phyloP scores from a whole-genome alignment of 177 flowering plant species.

The Vitis hybrid region DNA sequence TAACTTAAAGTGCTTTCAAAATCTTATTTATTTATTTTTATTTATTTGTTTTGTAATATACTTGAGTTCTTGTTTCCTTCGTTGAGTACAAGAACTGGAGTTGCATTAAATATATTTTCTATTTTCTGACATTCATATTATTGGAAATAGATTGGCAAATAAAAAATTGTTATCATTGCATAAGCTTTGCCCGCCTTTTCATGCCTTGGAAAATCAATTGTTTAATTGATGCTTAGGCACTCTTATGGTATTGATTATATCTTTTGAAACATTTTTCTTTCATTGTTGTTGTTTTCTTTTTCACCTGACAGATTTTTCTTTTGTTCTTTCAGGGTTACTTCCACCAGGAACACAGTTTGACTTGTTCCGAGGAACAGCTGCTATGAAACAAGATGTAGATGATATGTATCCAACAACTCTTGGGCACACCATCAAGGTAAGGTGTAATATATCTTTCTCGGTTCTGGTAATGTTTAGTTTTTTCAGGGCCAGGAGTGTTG shows the following conservation, averaged over 20 bases:
- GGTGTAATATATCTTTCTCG: neutral
- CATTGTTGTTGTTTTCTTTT: neutral
- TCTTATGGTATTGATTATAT: neutral
- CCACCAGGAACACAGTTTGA: slow-evolving; percentile 99
- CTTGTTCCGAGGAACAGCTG: slow-evolving; percentile 96
- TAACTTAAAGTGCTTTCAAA: too few relatives aligned
- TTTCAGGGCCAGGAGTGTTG: neutral
- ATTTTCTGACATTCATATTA: too few relatives aligned
- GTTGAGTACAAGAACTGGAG: too few relatives aligned
- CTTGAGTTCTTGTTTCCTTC: too few relatives aligned
- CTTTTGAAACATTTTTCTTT: neutral
- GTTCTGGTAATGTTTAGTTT: neutral
- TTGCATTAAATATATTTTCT: too few relatives aligned
- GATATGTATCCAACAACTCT: slow-evolving; percentile 88
- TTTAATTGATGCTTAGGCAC: too few relatives aligned
- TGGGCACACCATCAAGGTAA: slow-evolving; percentile 83
- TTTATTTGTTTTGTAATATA: too few relatives aligned
- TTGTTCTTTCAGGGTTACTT: slow-evolving; percentile 72
- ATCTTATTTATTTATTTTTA: too few relatives aligned
- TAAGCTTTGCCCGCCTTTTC: too few relatives aligned
- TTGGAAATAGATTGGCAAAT: too few relatives aligned
- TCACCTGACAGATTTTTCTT: slow-evolving; percentile 4
- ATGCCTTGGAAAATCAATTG: too few relatives aligned
- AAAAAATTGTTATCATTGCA: too few relatives aligned
- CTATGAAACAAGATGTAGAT: slow-evolving; percentile 98